A percentile compares a stretch with the other conserved stretches of the same genome.
These are phyloP conservation scores for Globisporangium radiosum DNA, from an alignment of 352 stramenopile species.

Conservation along the genomic window DNA sequence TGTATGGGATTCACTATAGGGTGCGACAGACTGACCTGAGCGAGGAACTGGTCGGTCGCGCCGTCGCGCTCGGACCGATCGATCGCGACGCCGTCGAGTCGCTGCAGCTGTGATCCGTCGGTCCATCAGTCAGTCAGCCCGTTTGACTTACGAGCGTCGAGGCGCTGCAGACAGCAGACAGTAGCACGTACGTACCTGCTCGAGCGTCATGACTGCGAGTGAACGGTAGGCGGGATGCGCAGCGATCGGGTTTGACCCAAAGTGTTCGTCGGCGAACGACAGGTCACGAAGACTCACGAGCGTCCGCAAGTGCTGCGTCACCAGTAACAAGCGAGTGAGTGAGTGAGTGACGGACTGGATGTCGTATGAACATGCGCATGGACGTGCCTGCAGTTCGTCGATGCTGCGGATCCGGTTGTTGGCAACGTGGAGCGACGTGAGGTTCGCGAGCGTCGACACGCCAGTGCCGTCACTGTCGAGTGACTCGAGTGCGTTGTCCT, in stretches of 20 bases:
- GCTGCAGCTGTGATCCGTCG: constrained; percentile 19
- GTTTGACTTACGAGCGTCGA: neutral
- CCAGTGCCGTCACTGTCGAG: constrained; percentile 27
- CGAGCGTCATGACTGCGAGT: constrained; percentile 60
- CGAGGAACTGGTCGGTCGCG: constrained; percentile 42
- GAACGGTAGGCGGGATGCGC: constrained; percentile 63
- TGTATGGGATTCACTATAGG: too few relatives aligned
- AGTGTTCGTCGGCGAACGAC: constrained; percentile 74
- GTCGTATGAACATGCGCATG: neutral
- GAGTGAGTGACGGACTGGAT: too few relatives aligned
- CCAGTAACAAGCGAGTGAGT: too few relatives aligned
- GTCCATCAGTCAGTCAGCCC: neutral
- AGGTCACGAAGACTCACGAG: constrained; percentile 53
- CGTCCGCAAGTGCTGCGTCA: constrained; percentile 31
- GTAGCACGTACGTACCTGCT: constrained; percentile 26
- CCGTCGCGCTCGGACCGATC: constrained; percentile 26
- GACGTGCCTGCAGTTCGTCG: constrained; percentile 44
- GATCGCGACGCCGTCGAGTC: constrained; percentile 44
- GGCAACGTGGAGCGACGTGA: constrained; percentile 62
- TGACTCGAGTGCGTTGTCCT: constrained; percentile 59
- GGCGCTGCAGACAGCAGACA: too few relatives aligned
- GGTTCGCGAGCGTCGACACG: constrained; percentile 55
- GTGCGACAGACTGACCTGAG: constrained; percentile 17
- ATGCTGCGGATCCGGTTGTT: constrained; percentile 73
- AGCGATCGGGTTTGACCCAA: constrained; percentile 74